A percentile compares a stretch with the other conserved stretches of the same genome.
Conservation (phyloP, 352 stramenopile genomes). For the Aphanomyces stellatus region DNA sequence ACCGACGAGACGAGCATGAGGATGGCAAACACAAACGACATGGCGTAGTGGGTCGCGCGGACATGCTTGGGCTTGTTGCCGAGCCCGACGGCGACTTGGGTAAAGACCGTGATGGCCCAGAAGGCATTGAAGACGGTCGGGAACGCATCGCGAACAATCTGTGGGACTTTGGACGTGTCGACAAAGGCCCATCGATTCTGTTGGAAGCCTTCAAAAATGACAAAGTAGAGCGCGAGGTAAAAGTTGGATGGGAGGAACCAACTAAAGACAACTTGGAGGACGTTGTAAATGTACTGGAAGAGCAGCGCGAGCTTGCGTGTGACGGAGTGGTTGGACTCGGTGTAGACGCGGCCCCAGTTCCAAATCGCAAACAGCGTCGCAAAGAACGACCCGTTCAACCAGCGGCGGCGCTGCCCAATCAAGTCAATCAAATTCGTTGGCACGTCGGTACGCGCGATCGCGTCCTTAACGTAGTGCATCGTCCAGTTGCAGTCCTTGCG, state of each 20-base stretch:
- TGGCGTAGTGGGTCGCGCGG: conserved; percentile 78
- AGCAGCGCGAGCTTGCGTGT: conserved; percentile 54
- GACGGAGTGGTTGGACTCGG: conserved; percentile 68
- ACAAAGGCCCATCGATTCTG: conserved; percentile 74
- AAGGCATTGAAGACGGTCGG: conserved; percentile 76
- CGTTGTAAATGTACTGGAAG: conserved; percentile 72
- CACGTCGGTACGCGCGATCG: conserved; percentile 74
- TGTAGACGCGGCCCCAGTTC: conserved; percentile 79
- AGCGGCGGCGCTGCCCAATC: conserved; percentile 77
- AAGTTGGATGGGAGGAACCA: conserved; percentile 75
- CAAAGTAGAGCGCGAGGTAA: conserved; percentile 78
- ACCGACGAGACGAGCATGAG: conserved; percentile 64
- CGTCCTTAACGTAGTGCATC: conserved; percentile 83
- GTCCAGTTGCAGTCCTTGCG: conserved; percentile 78
- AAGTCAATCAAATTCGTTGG: conserved; percentile 73
- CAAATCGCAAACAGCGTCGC: conserved; percentile 82
- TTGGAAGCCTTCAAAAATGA: conserved; percentile 85
- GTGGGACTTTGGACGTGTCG: conserved; percentile 58
- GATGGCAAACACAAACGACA: conserved; percentile 57
- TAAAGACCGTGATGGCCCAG: conserved; percentile 71
- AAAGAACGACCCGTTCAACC: conserved; percentile 83
- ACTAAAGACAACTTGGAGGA: conserved; percentile 55
- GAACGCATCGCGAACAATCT: conserved; percentile 43
- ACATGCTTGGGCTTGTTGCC: conserved; percentile 85
- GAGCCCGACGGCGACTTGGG: conserved; percentile 78